Conservation (phyloP, 768 basidiomycete genomes). For the Amanita polypyramis region DNA sequence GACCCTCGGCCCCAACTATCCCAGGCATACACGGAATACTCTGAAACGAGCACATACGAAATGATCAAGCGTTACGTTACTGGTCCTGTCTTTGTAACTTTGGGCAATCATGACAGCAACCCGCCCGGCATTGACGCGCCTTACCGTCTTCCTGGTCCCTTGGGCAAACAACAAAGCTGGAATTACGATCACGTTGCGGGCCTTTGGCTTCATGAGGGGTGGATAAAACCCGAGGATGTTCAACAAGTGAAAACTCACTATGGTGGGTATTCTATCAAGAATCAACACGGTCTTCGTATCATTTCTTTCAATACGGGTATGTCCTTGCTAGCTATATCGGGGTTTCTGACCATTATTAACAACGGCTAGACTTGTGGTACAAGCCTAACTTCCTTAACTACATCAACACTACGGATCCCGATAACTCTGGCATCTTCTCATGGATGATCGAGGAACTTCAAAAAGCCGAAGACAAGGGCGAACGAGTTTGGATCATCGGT, state of each 20-base stretch:
- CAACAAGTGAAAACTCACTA: conserved; percentile 57
- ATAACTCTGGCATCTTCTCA: conserved; percentile 65
- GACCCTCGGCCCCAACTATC: conserved; percentile 56
- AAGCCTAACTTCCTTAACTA: conserved; percentile 70
- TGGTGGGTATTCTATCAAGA: conserved; percentile 59
- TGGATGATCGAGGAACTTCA: conserved; percentile 74
- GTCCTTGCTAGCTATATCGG: conserved; percentile 36
- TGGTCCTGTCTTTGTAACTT: conserved; percentile 64
- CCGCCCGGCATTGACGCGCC: conserved; percentile 60
- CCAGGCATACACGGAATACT: conserved; percentile 26
- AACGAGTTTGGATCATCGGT: conserved; percentile 50
- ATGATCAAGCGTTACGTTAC: conserved; percentile 49
- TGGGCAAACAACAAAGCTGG: conserved; percentile 61
- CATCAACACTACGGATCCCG: conserved; percentile 60
- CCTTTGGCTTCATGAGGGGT: conserved; percentile 62
- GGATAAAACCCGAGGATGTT: conserved; percentile 52
- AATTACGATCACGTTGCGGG: conserved; percentile 67
- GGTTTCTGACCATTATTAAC: neutral
- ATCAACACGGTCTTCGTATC: conserved; percentile 54
- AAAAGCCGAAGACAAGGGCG: conserved; percentile 66
- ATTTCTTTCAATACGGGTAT: conserved; percentile 72
- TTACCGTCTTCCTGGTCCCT: conserved; percentile 39
- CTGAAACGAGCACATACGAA: conserved; percentile 29
- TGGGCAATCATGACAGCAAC: conserved; percentile 74
- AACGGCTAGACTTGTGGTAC: neutral